A percentile compares a stretch with the other conserved stretches of the same genome.
Evolutionary conservation across 2,329 filamentous ascomycete genomes (phyloP).

Genomic region (Fusarium dlaminii): DNA sequence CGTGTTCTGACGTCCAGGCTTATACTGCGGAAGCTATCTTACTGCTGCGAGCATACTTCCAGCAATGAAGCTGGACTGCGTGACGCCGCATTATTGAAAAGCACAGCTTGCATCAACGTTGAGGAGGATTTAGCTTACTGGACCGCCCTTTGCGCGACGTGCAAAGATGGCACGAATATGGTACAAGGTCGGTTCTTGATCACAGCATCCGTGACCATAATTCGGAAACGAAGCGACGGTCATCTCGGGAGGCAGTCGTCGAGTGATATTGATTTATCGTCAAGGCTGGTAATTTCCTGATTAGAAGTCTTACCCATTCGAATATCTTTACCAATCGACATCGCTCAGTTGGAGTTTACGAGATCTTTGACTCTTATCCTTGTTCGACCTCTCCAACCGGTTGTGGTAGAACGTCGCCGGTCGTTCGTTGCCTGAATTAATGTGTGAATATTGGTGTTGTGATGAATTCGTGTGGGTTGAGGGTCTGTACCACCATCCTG

Average conservation of each 20-base stretch:
- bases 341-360: conserved; percentile 95
- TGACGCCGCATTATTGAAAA: not conserved
- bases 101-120: not conserved
- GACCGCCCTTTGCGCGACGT: not conserved
- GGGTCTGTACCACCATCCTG: conserved; percentile 70
- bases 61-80: not conserved
- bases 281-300: conserved; percentile 14
- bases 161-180: not conserved
- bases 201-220: not conserved
- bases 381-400: conserved; percentile 64
- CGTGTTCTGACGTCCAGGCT: not conserved
- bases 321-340: conserved; percentile 85
- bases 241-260: not conserved
- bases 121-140: not conserved
- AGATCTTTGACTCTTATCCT: conserved; percentile 80
- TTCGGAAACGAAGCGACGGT: not conserved
- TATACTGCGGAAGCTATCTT: not conserved
- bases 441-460: conserved; percentile 59
- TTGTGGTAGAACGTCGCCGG: conserved; percentile 60
- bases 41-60: not conserved
- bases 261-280: not conserved
- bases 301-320: conserved; percentile 25
- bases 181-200: not conserved
- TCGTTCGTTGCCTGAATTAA: conserved; percentile 60
- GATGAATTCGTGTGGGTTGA: conserved; percentile 13